A percentile compares a stretch with the other conserved stretches of the same genome.
Conservation (phyloP, 2,329 filamentous ascomycete species). For the Phialemoniopsis sp. region DNA sequence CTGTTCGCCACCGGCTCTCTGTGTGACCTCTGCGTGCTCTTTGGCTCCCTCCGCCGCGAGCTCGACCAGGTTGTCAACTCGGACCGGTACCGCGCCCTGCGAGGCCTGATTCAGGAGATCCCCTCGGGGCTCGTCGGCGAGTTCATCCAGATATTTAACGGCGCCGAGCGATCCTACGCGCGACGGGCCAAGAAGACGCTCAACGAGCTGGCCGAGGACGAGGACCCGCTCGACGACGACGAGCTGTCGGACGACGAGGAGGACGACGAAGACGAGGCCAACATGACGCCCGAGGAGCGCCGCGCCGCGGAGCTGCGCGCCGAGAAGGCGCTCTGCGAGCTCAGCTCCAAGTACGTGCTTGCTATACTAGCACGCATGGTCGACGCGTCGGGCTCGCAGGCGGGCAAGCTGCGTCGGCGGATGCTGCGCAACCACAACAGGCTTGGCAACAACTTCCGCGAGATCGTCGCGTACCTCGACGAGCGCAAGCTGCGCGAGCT, state of each 20-base stretch:
- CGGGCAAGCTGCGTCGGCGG: slow-evolving; percentile 63
- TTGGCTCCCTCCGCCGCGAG: slow-evolving; percentile 64
- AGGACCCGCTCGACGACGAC: slow-evolving; percentile 65
- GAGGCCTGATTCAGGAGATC: slow-evolving; percentile 65
- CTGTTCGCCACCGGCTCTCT: slow-evolving; percentile 71
- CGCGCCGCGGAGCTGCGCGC: slow-evolving; percentile 66
- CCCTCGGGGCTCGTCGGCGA: slow-evolving; percentile 58
- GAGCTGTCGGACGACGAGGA: slow-evolving; percentile 56
- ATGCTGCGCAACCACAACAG: slow-evolving; percentile 75
- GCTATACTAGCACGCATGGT: slow-evolving; percentile 72
- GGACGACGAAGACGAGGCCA: slow-evolving; percentile 51
- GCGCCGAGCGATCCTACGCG: slow-evolving; percentile 74
- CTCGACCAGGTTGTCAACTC: slow-evolving; percentile 40
- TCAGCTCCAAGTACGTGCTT: slow-evolving; percentile 81
- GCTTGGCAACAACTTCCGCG: slow-evolving; percentile 81
- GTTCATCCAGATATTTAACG: slow-evolving; percentile 72
- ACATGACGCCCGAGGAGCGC: slow-evolving; percentile 52
- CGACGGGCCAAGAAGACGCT: slow-evolving; percentile 61
- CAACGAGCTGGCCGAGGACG: slow-evolving; percentile 64
- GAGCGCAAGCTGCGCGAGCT: slow-evolving; percentile 53
- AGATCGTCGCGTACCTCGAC: slow-evolving; percentile 78
- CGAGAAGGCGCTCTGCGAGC: slow-evolving; percentile 81
- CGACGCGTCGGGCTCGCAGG: slow-evolving; percentile 56
- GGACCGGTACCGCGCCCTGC: slow-evolving; percentile 48
- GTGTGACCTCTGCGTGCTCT: slow-evolving; percentile 78